These are phyloP conservation scores for Xylaria nigripes DNA, from an alignment of 495 filamentous ascomycete species.

Conservation along the genomic window DNA sequence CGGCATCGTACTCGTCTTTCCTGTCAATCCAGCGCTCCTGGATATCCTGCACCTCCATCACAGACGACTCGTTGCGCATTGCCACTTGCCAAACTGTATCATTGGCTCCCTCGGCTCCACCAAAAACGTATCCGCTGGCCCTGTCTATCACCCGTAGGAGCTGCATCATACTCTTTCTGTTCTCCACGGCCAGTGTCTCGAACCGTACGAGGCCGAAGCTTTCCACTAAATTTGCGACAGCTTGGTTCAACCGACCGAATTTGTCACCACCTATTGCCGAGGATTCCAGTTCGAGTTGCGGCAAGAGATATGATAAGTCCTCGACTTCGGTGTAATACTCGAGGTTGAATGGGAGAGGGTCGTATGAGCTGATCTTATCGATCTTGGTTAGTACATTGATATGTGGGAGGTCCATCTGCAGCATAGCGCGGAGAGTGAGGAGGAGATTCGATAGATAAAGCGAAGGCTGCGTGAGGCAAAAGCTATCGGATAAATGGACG, in stretches of 20 bases:
- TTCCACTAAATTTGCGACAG: constrained; percentile 77
- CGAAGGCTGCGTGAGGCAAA: constrained; percentile 82
- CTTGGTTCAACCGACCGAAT: constrained; percentile 74
- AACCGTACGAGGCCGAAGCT: constrained; percentile 84
- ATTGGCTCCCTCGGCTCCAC: constrained; percentile 81
- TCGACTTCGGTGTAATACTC: constrained; percentile 98
- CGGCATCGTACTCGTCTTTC: constrained; percentile 79
- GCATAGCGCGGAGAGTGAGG: constrained; percentile 88
- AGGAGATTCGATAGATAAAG: constrained; percentile 91
- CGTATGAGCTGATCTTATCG: constrained; percentile 73
- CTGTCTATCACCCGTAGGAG: constrained; percentile 80
- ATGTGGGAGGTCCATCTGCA: constrained; percentile 92
- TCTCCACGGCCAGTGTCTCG: constrained; percentile 90
- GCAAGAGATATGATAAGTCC: constrained; percentile 75
- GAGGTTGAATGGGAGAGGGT: constrained; percentile 81
- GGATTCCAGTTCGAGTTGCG: constrained; percentile 56
- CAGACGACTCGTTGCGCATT: constrained; percentile 73
- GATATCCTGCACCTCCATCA: constrained; percentile 76
- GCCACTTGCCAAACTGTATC: constrained; percentile 92
- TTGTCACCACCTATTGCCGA: constrained; percentile 55
- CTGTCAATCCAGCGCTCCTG: constrained; percentile 92
- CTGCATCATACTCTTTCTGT: constrained; percentile 92
- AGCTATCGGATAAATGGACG: constrained; percentile 83
- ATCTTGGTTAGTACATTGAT: constrained; percentile 90
- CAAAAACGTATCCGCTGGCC: constrained; percentile 88